phyloP scores from a whole-genome alignment of 2,329 filamentous ascomycete species.

The Dothideomycetidae sp. region DNA sequence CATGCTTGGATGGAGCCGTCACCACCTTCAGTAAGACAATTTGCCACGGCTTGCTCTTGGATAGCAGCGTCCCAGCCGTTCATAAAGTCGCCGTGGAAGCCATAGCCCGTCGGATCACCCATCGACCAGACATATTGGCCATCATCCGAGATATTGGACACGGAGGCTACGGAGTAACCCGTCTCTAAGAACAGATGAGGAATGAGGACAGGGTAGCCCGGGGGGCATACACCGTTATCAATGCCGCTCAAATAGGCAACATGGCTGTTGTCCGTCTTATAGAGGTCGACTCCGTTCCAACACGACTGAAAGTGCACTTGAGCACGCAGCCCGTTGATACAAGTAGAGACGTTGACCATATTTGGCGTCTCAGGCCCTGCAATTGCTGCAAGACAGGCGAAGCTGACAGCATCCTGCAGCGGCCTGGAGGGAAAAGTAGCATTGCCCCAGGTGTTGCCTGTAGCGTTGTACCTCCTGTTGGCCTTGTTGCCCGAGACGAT shows the following conservation, averaged over 20 bases:
- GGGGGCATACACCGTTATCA: constrained; percentile 31
- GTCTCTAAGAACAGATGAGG: constrained; percentile 30
- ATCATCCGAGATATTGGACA: constrained; percentile 22
- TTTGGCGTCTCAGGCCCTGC: constrained; percentile 16
- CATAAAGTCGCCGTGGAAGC: constrained; percentile 41
- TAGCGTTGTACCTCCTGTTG: constrained; percentile 20
- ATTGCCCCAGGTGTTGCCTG: constrained; percentile 22
- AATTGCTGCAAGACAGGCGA: constrained; percentile 15
- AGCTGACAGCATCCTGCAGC: constrained; percentile 20
- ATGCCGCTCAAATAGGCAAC: constrained; percentile 27
- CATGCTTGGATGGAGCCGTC: constrained; percentile 22
- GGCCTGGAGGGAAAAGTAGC: constrained; percentile 22
- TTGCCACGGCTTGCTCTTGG: constrained; percentile 25
- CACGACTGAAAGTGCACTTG: constrained; percentile 27
- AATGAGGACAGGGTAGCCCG: constrained; percentile 23
- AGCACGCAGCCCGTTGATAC: constrained; percentile 23
- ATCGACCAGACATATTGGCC: constrained; percentile 34
- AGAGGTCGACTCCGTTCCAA: constrained; percentile 25
- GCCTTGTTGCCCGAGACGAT: constrained; percentile 22
- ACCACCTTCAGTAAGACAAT: constrained; percentile 19
- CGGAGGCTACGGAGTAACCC: constrained; percentile 20
- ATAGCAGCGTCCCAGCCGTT: constrained; percentile 34
- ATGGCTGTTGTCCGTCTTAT: constrained; percentile 27
- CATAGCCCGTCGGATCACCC: constrained; percentile 37
- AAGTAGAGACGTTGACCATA: constrained; percentile 18